Base-by-base conservation (phyloP, 768 basidiomycete genomes). In the Fomitopsis pulvina region DNA sequence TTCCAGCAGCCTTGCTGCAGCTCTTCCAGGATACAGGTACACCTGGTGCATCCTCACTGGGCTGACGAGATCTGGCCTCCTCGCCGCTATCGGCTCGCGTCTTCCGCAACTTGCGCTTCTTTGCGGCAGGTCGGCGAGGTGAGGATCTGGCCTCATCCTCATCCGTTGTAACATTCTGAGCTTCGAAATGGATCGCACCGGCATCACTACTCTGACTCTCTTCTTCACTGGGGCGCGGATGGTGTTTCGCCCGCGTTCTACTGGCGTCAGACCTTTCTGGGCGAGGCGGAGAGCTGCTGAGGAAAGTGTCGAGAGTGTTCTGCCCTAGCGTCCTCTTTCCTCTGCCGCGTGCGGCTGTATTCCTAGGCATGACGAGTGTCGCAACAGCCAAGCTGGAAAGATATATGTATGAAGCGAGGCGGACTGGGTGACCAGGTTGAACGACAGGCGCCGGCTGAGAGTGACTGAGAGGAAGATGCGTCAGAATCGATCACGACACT, bases 101-200 rank as follows among this genome's bases (percentile, higher is more conserved):
- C 20, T 22, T 25, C 0, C 55, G 57, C 12, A 44, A 45, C 48
- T 48, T 59, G 4, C 55, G 48, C 30, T 50, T 60, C 30, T 42
- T 59, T 3, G 56, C 24, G 2, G 27, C 16, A 1, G 58, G 57
- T 8, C 46, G 52, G 0, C 60, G 60, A 21, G 64, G 64, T 3
- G 60, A 63, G 1, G 27, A 47, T n/a, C 57, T 52, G 14, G 52
- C 41, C 12, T 63, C 62, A 16, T 63, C 61, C 10, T 59, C 59
- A 21, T 50, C 49, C 22, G 59, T 18, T 2, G 46, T 44, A 4
- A 57, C 37, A 11, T 51, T 51, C 37, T 66, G 53, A 16, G 73
- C 66, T 51, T 75, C 76, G 44, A 85, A 76, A 39, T 59, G 73
- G 43, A 84, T 80, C 24, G 67, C 73, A 14, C 69, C 73, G 34